These are phyloP conservation scores for Glarea lozoyensis DNA, from an alignment of 495 filamentous ascomycete genomes.

Conservation along the genomic window DNA sequence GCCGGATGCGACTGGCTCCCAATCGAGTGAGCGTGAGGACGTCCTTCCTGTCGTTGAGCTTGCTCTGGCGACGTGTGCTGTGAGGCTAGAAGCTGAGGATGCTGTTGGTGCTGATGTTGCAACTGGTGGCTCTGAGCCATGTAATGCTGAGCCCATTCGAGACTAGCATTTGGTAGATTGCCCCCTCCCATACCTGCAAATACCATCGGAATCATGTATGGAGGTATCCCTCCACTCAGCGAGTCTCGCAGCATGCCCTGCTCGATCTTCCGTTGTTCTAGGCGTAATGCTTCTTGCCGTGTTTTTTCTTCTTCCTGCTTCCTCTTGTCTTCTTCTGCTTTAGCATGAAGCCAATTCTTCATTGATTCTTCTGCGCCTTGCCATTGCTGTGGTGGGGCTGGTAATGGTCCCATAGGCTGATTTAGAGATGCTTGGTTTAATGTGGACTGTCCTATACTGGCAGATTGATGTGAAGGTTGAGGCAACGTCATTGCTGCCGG, in stretches of 20 bases:
- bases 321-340: constrained; percentile 69
- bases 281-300: constrained; percentile 32
- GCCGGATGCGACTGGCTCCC: constrained; percentile 22
- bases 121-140: constrained; percentile 44
- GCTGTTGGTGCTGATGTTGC: constrained; percentile 37
- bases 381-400: constrained; percentile 63
- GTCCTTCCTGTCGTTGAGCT: constrained; percentile 36
- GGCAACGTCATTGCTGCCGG: constrained; percentile 63
- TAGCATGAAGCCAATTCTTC: constrained; percentile 74
- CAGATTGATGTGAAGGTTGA: constrained; percentile 28
- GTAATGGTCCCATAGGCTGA: constrained; percentile 44
- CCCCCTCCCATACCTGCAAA: constrained; percentile 75
- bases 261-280: constrained; percentile 80
- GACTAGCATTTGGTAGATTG: constrained; percentile 45
- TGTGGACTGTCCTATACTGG: constrained; percentile 20
- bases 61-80: constrained; percentile 37
- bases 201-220: constrained; percentile 78
- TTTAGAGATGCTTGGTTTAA: constrained; percentile 22
- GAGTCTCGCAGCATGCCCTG: constrained; percentile 78
- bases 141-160: constrained; percentile 72
- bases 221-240: constrained; percentile 70
- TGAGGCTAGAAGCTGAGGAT: constrained; percentile 41
- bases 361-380: constrained; percentile 70
- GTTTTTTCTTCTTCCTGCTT: background rate
- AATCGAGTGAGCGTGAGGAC: constrained; percentile 27